Evolutionary conservation across 2,329 filamentous ascomycete genomes (phyloP).

Genomic region (Xylaria digitata): DNA sequence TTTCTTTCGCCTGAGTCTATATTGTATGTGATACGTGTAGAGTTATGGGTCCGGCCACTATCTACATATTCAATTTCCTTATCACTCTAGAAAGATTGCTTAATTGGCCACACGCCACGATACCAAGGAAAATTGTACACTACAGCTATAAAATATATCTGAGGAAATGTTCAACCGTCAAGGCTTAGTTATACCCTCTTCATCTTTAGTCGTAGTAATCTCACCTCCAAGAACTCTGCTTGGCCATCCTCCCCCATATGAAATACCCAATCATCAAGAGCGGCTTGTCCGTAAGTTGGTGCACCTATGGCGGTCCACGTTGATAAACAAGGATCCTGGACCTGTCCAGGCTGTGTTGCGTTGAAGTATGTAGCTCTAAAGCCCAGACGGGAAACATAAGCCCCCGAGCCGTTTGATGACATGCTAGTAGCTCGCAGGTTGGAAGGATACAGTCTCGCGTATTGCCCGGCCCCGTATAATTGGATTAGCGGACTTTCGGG

Average conservation of each 20-base stretch:
- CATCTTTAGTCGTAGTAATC: constrained; percentile 31
- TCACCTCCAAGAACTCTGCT: constrained; percentile 30
- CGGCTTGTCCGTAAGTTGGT: constrained; percentile 28
- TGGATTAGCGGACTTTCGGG: constrained; percentile 30
- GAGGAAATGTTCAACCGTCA: too few species aligned
- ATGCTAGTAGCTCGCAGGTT: constrained; percentile 23
- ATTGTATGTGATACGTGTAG: too few species aligned
- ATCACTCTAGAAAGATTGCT: too few species aligned
- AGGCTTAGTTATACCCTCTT: constrained; percentile 10
- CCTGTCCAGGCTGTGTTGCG: constrained; percentile 2
- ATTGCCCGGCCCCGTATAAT: constrained; percentile 31
- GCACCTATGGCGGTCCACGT: constrained; percentile 35
- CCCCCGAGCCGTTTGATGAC: constrained; percentile 7
- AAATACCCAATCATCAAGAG: constrained; percentile 40
- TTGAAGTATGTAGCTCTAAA: constrained; percentile 39
- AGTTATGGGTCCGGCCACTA: too few species aligned
- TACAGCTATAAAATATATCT: too few species aligned
- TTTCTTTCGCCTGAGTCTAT: too few species aligned
- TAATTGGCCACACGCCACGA: too few species aligned
- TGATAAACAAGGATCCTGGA: constrained; percentile 35
- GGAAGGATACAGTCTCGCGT: constrained; percentile 35
- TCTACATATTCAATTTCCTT: too few species aligned
- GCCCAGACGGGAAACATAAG: constrained; percentile 31
- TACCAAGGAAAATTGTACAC: too few species aligned
- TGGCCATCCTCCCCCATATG: constrained; percentile 35